phyloP scores from a whole-genome alignment of 305 asterid species.

The Solanum hybrid region DNA sequence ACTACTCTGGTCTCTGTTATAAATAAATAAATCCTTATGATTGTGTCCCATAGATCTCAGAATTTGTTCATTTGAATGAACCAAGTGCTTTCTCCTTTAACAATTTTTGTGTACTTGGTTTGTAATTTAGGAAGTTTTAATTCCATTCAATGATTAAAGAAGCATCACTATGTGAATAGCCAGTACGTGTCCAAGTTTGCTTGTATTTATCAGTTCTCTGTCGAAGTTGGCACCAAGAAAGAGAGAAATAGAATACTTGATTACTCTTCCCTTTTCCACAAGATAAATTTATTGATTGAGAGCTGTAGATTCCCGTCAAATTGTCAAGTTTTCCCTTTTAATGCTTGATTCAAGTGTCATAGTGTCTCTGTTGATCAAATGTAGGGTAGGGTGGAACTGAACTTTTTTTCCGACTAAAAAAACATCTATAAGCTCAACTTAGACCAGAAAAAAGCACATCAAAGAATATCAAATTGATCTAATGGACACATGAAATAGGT shows the following conservation, averaged over 20 bases:
- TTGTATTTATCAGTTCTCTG: background rate
- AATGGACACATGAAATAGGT: background rate
- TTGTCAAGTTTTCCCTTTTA: background rate
- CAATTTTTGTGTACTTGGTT: background rate
- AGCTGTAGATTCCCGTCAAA: background rate
- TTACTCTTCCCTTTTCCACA: background rate
- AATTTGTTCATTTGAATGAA: background rate
- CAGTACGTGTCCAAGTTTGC: background rate
- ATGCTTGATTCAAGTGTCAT: background rate
- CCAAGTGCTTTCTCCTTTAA: background rate
- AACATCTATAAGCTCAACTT: background rate
- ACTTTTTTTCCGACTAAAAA: background rate
- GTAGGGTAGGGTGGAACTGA: background rate
- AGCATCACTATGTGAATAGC: background rate
- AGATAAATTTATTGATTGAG: background rate
- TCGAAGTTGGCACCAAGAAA: background rate
- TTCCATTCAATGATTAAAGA: background rate
- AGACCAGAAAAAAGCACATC: background rate
- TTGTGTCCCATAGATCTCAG: background rate
- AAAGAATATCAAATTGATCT: background rate
- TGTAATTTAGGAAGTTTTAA: background rate
- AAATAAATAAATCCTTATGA: background rate
- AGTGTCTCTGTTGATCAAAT: background rate
- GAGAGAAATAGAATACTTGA: background rate
- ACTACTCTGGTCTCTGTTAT: background rate